Base-by-base conservation (phyloP, 2,329 filamentous ascomycete genomes). In the Pseudocercospora musae region DNA sequence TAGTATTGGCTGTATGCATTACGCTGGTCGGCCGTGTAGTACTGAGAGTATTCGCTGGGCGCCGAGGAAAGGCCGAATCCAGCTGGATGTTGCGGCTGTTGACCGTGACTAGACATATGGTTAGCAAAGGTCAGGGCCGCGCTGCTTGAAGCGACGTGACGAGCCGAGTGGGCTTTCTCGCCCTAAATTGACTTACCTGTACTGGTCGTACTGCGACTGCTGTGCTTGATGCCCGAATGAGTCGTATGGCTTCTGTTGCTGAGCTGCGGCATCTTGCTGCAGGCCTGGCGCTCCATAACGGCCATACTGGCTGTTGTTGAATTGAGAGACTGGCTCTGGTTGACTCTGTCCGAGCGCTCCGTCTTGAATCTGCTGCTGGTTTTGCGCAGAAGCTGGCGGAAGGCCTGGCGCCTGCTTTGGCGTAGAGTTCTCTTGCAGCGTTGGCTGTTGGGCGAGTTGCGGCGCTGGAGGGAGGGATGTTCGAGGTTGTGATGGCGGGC, bases 401-500 rank as follows among this genome's bases (percentile, higher is more conserved):
- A 88, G 77, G 54, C 86, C 86, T 46, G 86, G 85, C 49, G 86
- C 85, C 69, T 84, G 83, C 74, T 86, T 86, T 31, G 83, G 82
- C 25, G 83, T 82, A 42, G 78, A 67, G 60, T 75, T 68, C 72
- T 79, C 73, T 53, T 76, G 77, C 42, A 72, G 67, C 52, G 74
- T 71, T 23, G 76, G 57, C 63, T 82, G 78, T 21, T 78, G 74
- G 23, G 77, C 68, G 29, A 75, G 72, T 68, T 81, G 79, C 49
- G 80, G 79, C 20, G 85, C 87, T 40, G 93, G 93, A 68, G 95
- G 94, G 25, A 98, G 84, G 11, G 94, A 90, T 65, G 95, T 89
- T 71, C 93, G 87, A 66, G 95, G 94, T 68, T 91, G 87, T 58
- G 91, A 85, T 65, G 94, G 87, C 37, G 95, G 95, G 18, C 95